Evolutionary conservation across 2,329 filamentous ascomycete species (phyloP).

Genomic region (Berkeleyomyces basicola): DNA sequence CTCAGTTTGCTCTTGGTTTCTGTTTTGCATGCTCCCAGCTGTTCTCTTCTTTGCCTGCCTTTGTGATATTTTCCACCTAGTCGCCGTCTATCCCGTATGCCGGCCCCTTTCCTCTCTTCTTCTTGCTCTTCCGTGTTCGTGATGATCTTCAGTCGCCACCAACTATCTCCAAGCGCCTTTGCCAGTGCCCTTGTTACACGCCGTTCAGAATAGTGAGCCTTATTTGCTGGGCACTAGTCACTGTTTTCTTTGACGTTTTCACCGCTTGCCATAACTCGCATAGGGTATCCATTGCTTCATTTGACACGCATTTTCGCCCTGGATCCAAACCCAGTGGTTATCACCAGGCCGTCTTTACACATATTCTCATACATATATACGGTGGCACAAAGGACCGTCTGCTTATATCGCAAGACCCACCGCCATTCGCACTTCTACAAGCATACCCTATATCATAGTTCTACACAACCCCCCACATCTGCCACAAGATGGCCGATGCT

Average conservation of each 20-base stretch:
- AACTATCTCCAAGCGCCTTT: conserved; percentile 10
- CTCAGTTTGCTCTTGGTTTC: too few species aligned
- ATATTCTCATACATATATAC: background rate
- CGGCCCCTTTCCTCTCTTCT: background rate
- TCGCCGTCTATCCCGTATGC: background rate
- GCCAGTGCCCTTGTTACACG: conserved; percentile 2
- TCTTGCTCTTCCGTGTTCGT: background rate
- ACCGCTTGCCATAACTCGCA: background rate
- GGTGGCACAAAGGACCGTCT: background rate
- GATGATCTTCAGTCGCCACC: conserved; percentile 9
- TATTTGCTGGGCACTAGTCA: background rate
- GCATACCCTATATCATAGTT: background rate
- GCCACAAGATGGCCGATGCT: conserved; percentile 30
- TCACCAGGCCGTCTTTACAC: background rate
- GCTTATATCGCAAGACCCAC: background rate
- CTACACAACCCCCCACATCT: background rate
- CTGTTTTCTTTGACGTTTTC: background rate
- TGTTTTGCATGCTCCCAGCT: too few species aligned
- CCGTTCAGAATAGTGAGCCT: background rate
- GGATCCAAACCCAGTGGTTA: background rate
- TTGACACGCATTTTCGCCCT: background rate
- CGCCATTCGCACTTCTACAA: background rate
- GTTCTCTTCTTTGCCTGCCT: too few species aligned
- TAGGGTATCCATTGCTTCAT: background rate
- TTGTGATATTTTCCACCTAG: background rate